Evolutionary conservation across 306 rosid species (phyloP).

Genomic region (Ormosia semicastrata): DNA sequence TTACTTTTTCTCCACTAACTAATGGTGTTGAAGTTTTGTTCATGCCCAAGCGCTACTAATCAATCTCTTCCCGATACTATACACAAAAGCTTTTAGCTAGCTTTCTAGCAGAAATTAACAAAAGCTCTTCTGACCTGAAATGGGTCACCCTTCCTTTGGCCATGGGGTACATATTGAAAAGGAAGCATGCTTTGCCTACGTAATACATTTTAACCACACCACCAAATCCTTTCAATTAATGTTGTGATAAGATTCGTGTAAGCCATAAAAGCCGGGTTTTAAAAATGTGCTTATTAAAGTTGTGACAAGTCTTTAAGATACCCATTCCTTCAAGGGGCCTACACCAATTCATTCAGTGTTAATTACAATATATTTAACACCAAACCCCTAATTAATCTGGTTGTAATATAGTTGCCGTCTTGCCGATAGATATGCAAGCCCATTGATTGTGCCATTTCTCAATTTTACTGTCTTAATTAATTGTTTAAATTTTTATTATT

Average conservation of each 20-base stretch:
- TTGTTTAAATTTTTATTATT: not conserved
- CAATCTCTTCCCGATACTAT: conserved; percentile 48
- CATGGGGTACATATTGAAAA: conserved; percentile 44
- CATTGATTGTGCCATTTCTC: not conserved
- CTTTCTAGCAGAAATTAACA: conserved; percentile 46
- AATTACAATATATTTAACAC: conserved; percentile 5
- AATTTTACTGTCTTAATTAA: not conserved
- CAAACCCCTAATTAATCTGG: not conserved
- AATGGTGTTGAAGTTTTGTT: conserved; percentile 47
- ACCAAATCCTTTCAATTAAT: conserved; percentile 46
- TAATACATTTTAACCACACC: conserved; percentile 49
- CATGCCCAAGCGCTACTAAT: conserved; percentile 41
- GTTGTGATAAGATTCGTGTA: conserved; percentile 38
- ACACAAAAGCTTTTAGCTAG: conserved; percentile 57
- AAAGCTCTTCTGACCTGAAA: conserved; percentile 42
- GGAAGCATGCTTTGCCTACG: conserved; percentile 65
- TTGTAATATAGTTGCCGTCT: not conserved
- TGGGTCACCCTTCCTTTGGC: conserved; percentile 30
- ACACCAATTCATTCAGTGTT: conserved; percentile 34
- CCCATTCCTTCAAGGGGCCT: conserved; percentile 42
- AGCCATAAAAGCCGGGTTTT: conserved; percentile 44
- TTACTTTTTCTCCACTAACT: conserved; percentile 59
- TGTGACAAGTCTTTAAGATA: conserved; percentile 49
- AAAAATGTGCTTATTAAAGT: conserved; percentile 53
- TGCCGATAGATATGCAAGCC: not conserved